Evolutionary conservation across 352 stramenopile species (phyloP).

Genomic region (Globisporangium spinosum): DNA sequence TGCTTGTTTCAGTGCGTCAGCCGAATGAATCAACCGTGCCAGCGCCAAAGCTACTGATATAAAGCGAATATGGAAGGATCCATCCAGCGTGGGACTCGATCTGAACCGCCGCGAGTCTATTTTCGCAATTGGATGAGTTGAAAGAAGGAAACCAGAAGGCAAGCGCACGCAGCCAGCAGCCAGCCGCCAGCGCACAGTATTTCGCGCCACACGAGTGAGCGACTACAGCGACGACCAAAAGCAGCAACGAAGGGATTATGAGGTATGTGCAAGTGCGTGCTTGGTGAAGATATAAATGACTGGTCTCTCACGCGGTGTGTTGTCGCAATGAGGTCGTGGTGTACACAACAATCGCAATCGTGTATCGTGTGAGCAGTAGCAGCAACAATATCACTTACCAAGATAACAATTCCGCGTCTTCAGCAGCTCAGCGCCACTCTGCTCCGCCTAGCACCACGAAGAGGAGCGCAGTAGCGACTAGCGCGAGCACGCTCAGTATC

Average conservation of each 20-base stretch:
- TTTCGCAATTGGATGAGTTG: not conserved
- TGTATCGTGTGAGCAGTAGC: constrained; percentile 18
- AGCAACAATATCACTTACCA: not conserved
- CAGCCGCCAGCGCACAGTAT: not conserved
- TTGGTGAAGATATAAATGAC: not conserved
- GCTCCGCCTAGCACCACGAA: not conserved
- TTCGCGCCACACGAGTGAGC: not conserved
- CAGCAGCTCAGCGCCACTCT: not conserved
- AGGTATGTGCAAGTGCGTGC: not conserved
- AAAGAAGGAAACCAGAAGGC: not conserved
- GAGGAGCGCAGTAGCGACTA: not conserved
- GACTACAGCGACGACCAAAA: not conserved
- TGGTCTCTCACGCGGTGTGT: not conserved
- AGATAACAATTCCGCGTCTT: not conserved
- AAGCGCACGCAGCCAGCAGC: not conserved
- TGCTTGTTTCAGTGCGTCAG: too few relatives aligned
- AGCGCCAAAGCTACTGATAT: not conserved
- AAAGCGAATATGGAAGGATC: not conserved
- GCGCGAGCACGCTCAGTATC: not conserved
- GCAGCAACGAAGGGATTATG: not conserved
- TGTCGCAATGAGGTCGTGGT: constrained; percentile 31
- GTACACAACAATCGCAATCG: constrained; percentile 34
- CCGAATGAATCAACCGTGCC: too few relatives aligned
- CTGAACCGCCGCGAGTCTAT: not conserved
- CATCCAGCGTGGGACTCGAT: not conserved